Evolutionary conservation across 2,329 filamentous ascomycete species (phyloP).

Genomic region (Fusarium lyarnte): DNA sequence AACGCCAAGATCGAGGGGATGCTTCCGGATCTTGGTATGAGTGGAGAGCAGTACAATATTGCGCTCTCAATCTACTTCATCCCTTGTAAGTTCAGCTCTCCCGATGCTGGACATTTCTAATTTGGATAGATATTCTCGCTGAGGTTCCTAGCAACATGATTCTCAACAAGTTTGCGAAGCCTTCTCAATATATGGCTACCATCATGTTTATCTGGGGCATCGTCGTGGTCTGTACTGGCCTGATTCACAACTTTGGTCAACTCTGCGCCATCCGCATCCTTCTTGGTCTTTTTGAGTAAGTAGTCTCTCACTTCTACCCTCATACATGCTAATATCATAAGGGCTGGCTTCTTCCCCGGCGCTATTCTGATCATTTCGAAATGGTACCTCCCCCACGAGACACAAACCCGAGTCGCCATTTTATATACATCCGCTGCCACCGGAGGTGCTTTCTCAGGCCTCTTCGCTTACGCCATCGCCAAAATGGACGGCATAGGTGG

Average conservation of each 20-base stretch:
- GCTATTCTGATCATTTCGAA: conserved; percentile 44
- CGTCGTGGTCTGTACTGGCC: conserved; percentile 16
- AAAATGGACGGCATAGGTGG: conserved; percentile 31
- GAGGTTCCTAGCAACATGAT: conserved; percentile 33
- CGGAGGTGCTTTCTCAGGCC: conserved; percentile 38
- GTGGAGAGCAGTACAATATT: conserved; percentile 28
- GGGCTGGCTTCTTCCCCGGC: conserved; percentile 46
- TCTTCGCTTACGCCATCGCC: conserved; percentile 37
- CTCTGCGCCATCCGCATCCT: conserved; percentile 21
- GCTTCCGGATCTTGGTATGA: conserved; percentile 21
- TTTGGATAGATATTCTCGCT: conserved; percentile 4
- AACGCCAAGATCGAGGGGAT: conserved; percentile 33
- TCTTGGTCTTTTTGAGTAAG: conserved; percentile 24
- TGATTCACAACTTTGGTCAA: conserved; percentile 26
- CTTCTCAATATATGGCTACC: conserved; percentile 26
- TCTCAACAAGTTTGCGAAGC: conserved; percentile 26
- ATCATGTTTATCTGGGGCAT: conserved; percentile 33
- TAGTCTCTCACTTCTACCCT: rapidly evolving
- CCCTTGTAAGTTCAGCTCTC: background rate
- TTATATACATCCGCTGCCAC: conserved; percentile 43
- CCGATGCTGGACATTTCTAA: rapidly evolving
- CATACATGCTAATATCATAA: background rate
- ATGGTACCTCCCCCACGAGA: conserved; percentile 46
- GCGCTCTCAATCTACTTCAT: conserved; percentile 30
- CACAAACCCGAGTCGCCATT: conserved; percentile 43